Percentiles rank a stretch among this genome's conserved stretches.
phyloP scores from a whole-genome alignment of 106 monocot species.

The Allium fistulosum region DNA sequence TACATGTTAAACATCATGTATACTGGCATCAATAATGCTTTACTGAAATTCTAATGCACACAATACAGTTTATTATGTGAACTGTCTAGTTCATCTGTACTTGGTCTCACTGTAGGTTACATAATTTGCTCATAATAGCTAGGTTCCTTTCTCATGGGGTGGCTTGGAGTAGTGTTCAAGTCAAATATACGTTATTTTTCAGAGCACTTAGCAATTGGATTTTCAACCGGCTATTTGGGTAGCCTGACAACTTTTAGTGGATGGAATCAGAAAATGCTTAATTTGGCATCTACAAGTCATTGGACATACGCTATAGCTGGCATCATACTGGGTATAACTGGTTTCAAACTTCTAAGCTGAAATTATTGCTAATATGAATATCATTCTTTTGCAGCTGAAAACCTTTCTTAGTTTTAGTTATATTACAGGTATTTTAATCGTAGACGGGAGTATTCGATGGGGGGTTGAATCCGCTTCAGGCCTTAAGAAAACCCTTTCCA shows the following conservation, averaged over 20 bases:
- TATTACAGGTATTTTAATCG: slow-evolving; percentile 54
- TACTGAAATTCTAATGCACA: no score
- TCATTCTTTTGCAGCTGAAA: neutral
- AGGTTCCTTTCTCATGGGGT: slow-evolving; percentile 97
- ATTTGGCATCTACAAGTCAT: slow-evolving; percentile 50
- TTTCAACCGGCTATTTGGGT: slow-evolving; percentile 87
- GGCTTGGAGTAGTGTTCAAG: slow-evolving; percentile 90
- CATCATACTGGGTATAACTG: slow-evolving; percentile 55
- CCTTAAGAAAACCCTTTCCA: slow-evolving; percentile 22
- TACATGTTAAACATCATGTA: no score
- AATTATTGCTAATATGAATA: neutral
- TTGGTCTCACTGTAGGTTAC: neutral
- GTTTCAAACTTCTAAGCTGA: neutral
- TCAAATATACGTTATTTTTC: slow-evolving; percentile 59
- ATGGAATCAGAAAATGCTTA: slow-evolving; percentile 95
- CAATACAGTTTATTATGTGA: neutral
- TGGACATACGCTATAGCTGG: slow-evolving; percentile 71
- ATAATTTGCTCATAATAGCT: slow-evolving; percentile 30
- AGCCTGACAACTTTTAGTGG: slow-evolving; percentile 98
- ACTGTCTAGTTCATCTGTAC: neutral
- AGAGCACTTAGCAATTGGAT: slow-evolving; percentile 65
- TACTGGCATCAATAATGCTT: no score
- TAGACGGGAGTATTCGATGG: slow-evolving; percentile 48
- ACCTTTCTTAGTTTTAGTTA: neutral
- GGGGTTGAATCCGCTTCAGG: slow-evolving; percentile 55